Evolutionary conservation across 192 early-diverging fungal genomes (phyloP), one percentile per base, ranked within the genome.

Genomic region (Backusella tuberculispora): DNA sequence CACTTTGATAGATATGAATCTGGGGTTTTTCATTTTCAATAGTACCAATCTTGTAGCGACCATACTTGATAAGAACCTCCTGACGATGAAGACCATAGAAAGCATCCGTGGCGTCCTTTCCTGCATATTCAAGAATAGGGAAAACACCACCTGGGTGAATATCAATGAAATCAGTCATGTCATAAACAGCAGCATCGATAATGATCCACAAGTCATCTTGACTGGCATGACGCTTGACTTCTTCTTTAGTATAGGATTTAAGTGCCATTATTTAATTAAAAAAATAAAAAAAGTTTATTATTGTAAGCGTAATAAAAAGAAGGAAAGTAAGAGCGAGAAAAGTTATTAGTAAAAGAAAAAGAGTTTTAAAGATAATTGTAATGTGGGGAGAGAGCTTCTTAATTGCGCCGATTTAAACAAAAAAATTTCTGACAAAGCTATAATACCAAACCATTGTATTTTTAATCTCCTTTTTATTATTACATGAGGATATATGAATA

Each of bases 71-170:
- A 21, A 95, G 81, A 34, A 92, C 81, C 50, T 84, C 81, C 74
- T 83, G 81, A 47, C 81, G 71, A 71, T 83, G 81, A 41, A 83
- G 70, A 71, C 77, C 77, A 56, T 83, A 83, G 17, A 83, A 83
- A 24, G 41, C 81, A 21, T 74, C 77, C 19, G 92, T 87, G 17
- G 95, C 95, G 77, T 96, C 95, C 42, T 84, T 88, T 43, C 94
- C 95, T 38, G 92, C 93, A 46, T 91, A 86, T 77, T 93, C 90
- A 24, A 95, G 74, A 38, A 95, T 86, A 66, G 94, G 77, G 47
- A 50, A 53, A 42, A 78, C 80, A 56, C 89, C 89, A 76, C 88
- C 89, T 9, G 88, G 89, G 63, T 89, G 88, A 12, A 87, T 74
- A 47, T 84, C 76, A 71, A 87, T 74, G 73, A 89, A 89, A 68